phyloP scores from a whole-genome alignment of 768 basidiomycete genomes.

The Lactifluus hygrophoroides region DNA sequence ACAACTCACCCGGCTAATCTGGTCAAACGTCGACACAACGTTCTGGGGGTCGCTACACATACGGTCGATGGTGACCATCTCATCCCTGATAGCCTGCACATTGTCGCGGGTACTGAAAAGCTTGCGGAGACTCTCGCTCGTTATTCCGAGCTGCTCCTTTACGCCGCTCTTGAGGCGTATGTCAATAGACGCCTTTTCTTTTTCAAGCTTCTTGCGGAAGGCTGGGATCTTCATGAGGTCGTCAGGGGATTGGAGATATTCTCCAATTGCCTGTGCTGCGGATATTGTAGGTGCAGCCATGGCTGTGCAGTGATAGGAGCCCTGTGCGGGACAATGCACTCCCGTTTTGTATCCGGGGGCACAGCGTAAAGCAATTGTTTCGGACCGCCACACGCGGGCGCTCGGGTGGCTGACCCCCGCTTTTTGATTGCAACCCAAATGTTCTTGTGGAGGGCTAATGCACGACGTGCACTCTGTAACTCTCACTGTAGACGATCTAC shows the following conservation, averaged over 20 bases:
- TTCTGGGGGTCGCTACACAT: conserved; percentile 68
- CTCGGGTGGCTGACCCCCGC: too few species aligned
- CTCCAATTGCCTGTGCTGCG: conserved; percentile 78
- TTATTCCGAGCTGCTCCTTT: conserved; percentile 87
- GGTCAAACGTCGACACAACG: conserved; percentile 81
- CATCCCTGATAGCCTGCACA: conserved; percentile 76
- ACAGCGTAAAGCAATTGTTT: too few species aligned
- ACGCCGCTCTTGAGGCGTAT: conserved; percentile 84
- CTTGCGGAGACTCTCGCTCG: conserved; percentile 78
- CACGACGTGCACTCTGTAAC: not conserved
- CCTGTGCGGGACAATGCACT: too few species aligned
- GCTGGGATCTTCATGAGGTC: conserved; percentile 84
- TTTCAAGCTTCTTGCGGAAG: conserved; percentile 89
- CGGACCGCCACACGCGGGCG: too few species aligned
- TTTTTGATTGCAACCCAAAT: too few species aligned
- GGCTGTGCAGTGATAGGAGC: not conserved
- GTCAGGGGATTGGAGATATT: conserved; percentile 88
- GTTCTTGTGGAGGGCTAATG: not conserved
- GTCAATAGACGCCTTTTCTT: conserved; percentile 93
- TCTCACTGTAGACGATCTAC: not conserved
- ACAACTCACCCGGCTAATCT: conserved; percentile 78
- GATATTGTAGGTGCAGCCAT: conserved; percentile 55
- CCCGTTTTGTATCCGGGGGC: too few species aligned
- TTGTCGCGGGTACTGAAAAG: conserved; percentile 68
- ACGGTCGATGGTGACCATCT: conserved; percentile 74